Evolutionary conservation across 2,329 filamentous ascomycete genomes (phyloP), one percentile per base, ranked within the genome.

Genomic region (Fusarium luffae): DNA sequence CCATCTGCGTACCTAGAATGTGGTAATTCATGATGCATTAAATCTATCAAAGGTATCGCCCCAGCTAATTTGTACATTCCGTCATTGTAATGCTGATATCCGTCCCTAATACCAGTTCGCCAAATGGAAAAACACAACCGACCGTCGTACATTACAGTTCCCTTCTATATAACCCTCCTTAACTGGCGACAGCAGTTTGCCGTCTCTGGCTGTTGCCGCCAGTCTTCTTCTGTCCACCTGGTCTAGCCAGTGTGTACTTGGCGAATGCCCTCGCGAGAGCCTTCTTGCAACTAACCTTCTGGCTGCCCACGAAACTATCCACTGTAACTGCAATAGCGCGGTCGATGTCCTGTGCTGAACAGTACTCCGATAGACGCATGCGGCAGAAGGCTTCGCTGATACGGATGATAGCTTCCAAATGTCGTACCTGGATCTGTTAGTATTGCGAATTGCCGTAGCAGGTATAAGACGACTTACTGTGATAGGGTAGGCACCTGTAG

Each of bases 241-340:
- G 85, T 67, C 86, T 80, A 10, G 83, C 84, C 52, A 90, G 79
- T 2, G 91, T 93, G 78, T 98, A 99, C 84, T 99, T 99, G 76
- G 96, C 94, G 83, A 99, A 99, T 7, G 96, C 93, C 63, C 96
- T 87, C 1, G 94, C 92, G 46, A 99, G 86, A 18, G 96, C 94
- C 85, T 97, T 98, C 87, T 98, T 99, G 83, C 93, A 96, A 83
- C 93, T 97, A 75, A 98, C 89, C 84, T 99, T 99, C 80, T 99
- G 96, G 75, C 93, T 97, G 66, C 92, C 93, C 44, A 99, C 93
- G 77, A 99, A 99, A 59, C 93, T 97, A 72, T 98, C 94, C 4
- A 99, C 93, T 0, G 96, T 97, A 9, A 99, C 96, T 16, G 94
- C 93, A 76, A 99, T 99, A 61, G 96, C 96, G 44, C 96, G 93